Evolutionary conservation across 805 yeast genomes (phyloP), one percentile per base, ranked within the genome.

Genomic region (Candida corydali): DNA sequence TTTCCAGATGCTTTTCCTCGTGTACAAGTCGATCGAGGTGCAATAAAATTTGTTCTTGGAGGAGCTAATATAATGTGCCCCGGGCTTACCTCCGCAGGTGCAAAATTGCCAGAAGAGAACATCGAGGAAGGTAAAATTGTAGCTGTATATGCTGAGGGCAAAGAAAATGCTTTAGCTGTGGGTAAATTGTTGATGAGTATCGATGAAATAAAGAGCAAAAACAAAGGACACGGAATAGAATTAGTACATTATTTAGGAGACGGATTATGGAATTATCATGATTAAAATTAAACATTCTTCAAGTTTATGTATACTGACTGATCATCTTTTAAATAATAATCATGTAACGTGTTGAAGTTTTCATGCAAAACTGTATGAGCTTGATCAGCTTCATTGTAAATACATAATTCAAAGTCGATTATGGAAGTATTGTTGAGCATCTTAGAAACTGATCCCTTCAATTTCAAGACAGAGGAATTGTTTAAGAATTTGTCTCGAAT

Each of bases 1-100:
- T 86, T 82, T 54, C 96, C 97, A 4, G 70, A 74, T 8, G 76
- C 81, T 25, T 89, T 89, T 64, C 96, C 96, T 16, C 65, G 75
- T 24, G 94, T 89, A 29, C 85, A 80, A 54, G 97, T 91, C 9
- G 98, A 89, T 53, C 75, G 96, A 56, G 98, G 98, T 40, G 98
- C 98, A 35, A 89, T 89, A 57, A 89, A 89, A 61, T 89, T 89
- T 54, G 93, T 89, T 17, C 65, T 89, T n/a, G 82, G 95, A 3
- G 98, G 97, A 39, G 96, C 97, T 19, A 89, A 89, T 54, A 85
- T 89, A 52, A 89, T 89, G 98, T 89, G 96, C 61, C 96, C 96
- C 3, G 96, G 96, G 14, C 71, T 87, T 45, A 87, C 96, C 0
- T 80, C 93, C 14, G 72, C 82, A 2, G 96, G 96, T 28, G 96